These are phyloP conservation scores for Metarhizium rileyi DNA, from an alignment of 2,329 filamentous ascomycete species.

Conservation along the genomic window DNA sequence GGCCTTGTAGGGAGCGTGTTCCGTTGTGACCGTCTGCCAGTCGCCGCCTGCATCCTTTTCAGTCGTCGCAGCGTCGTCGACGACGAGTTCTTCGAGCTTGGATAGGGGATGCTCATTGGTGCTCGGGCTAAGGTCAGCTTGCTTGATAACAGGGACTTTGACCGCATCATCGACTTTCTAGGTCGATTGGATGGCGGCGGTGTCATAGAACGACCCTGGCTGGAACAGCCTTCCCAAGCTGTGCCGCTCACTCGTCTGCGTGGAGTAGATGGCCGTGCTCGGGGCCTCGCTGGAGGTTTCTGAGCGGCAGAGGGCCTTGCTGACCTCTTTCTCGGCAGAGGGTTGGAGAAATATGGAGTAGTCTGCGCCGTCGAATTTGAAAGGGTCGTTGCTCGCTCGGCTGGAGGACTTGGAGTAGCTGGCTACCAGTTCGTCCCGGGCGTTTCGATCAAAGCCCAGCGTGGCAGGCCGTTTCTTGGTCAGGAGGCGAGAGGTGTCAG, in stretches of 20 bases:
- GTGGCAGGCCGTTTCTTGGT: constrained; percentile 7
- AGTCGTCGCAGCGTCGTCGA: constrained; percentile 7
- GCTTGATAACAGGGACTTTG: constrained; percentile 22
- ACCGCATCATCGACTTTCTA: constrained; percentile 32
- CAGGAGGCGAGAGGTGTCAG: neutral
- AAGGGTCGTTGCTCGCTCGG: constrained; percentile 31
- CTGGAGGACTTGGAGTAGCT: constrained; percentile 22
- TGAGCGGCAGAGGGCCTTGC: constrained; percentile 25
- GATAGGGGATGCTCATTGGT: constrained; percentile 6
- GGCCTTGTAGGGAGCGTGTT: constrained; percentile 14
- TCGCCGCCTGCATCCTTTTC: constrained; percentile 17
- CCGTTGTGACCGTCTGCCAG: constrained; percentile 28
- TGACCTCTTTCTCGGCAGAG: constrained; percentile 33
- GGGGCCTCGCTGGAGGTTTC: constrained; percentile 12
- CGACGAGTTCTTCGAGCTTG: constrained; percentile 2
- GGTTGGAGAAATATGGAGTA: constrained; percentile 29
- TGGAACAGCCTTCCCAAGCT: neutral
- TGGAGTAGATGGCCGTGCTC: constrained; percentile 2
- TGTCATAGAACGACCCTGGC: constrained; percentile 25
- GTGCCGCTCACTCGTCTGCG: neutral
- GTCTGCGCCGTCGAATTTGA: constrained; percentile 32
- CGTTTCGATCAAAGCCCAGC: constrained; percentile 4
- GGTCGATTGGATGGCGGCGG: constrained; percentile 25
- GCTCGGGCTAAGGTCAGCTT: neutral
- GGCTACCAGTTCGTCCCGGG: constrained; percentile 3